phyloP scores from a whole-genome alignment of 2,329 filamentous ascomycete genomes.

The Coniochaeta pulveracea region DNA sequence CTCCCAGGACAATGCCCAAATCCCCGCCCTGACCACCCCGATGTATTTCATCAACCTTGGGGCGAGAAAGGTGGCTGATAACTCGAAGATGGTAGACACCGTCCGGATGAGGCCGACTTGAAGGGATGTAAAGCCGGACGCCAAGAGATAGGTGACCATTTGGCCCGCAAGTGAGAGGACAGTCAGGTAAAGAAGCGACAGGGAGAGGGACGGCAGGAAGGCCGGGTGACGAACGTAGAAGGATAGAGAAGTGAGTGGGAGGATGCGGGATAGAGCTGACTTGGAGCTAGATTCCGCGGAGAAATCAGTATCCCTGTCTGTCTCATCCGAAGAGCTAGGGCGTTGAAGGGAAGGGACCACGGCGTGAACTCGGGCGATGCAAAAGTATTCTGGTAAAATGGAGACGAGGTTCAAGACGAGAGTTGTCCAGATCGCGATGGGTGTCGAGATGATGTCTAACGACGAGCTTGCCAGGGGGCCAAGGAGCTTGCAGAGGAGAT shows the following conservation, averaged over 20 bases:
- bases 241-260: slow-evolving; percentile 15
- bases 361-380: slow-evolving; percentile 30
- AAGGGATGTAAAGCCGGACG: slow-evolving; percentile 36
- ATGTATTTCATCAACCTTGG: slow-evolving; percentile 43
- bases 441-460: slow-evolving; percentile 31
- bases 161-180: slow-evolving; percentile 48
- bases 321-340: background rate
- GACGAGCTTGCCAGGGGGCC: slow-evolving; percentile 40
- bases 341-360: background rate
- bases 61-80: slow-evolving; percentile 48
- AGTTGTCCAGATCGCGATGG: slow-evolving; percentile 31
- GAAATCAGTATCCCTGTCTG: too few species aligned
- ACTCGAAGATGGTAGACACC: slow-evolving; percentile 40
- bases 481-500: slow-evolving; percentile 44
- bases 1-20: slow-evolving; percentile 64
- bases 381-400: slow-evolving; percentile 30
- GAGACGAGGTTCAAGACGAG: slow-evolving; percentile 35
- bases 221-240: slow-evolving; percentile 43
- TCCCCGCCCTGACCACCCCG: slow-evolving; percentile 49
- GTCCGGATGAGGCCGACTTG: slow-evolving; percentile 42
- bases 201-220: slow-evolving; percentile 48
- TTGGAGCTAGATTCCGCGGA: slow-evolving; percentile 3
- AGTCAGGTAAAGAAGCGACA: slow-evolving; percentile 50
- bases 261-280: slow-evolving; percentile 8
- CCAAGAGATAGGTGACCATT: slow-evolving; percentile 53